Conservation (phyloP, 768 basidiomycete genomes). For the Pleurotus djamor region DNA sequence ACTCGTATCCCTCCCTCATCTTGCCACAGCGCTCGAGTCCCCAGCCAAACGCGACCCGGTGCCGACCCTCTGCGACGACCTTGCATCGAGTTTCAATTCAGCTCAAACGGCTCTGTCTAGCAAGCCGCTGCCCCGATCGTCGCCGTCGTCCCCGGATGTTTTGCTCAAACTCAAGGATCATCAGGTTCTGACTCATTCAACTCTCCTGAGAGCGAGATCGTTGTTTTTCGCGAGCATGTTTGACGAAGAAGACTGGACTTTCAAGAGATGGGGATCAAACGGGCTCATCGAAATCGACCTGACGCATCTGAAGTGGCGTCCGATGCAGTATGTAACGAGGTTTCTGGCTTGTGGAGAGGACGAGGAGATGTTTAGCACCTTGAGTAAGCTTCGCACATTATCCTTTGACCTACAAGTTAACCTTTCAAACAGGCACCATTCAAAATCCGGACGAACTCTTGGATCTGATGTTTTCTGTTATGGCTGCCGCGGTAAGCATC, state of each 20-base stretch:
- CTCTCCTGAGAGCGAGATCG: conserved; percentile 78
- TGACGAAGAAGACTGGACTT: conserved; percentile 80
- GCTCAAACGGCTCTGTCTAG: neutral
- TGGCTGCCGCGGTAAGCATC: conserved; percentile 76
- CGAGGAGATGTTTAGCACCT: conserved; percentile 64
- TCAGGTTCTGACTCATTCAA: conserved; percentile 66
- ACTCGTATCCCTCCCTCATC: conserved; percentile 52
- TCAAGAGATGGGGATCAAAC: conserved; percentile 45
- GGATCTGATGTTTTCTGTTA: conserved; percentile 84
- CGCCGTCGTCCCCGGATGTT: conserved; percentile 59
- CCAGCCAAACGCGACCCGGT: conserved; percentile 54
- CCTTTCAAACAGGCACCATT: conserved; percentile 49
- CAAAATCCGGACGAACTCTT: conserved; percentile 71
- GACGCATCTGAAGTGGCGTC: conserved; percentile 68
- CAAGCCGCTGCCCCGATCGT: conserved; percentile 9
- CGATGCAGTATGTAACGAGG: conserved; percentile 72
- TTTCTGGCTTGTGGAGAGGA: conserved; percentile 77
- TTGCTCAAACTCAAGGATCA: conserved; percentile 68
- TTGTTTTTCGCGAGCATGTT: conserved; percentile 85
- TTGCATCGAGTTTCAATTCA: conserved; percentile 23
- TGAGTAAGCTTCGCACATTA: conserved; percentile 44
- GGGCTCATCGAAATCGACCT: conserved; percentile 67
- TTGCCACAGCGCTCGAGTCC: conserved; percentile 55
- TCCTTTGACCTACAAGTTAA: neutral
- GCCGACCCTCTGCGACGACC: conserved; percentile 47